phyloP scores from a whole-genome alignment of 2,329 filamentous ascomycete genomes.

The Paraconiothyrium sp. region DNA sequence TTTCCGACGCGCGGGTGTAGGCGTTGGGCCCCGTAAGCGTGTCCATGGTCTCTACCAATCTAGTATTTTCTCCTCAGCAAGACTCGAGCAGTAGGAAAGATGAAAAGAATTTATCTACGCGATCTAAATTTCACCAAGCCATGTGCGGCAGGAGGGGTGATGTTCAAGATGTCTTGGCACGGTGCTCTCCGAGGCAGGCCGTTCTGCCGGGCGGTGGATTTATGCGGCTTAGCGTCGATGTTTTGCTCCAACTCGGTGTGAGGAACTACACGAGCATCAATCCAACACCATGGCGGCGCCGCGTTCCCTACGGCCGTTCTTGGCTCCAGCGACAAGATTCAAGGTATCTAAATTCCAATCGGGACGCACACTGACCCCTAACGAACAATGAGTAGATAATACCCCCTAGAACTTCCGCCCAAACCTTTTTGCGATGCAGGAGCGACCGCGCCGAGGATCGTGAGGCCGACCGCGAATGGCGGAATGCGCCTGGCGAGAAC shows the following conservation, averaged over 20 bases:
- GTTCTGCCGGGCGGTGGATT: slow-evolving; percentile 40
- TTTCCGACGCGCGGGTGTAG: slow-evolving; percentile 59
- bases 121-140: slow-evolving; percentile 2
- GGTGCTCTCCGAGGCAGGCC: slow-evolving; percentile 35
- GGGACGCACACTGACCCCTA: neutral
- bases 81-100: neutral
- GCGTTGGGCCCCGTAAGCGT: slow-evolving; percentile 41
- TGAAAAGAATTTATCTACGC: neutral
- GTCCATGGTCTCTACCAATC: slow-evolving; percentile 33
- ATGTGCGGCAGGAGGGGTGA: slow-evolving; percentile 29
- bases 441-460: slow-evolving; percentile 31
- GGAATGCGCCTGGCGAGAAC: slow-evolving; percentile 15
- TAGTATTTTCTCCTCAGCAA: neutral
- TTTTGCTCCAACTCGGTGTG: slow-evolving; percentile 26
- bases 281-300: slow-evolving; percentile 55
- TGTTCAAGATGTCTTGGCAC: slow-evolving; percentile 31
- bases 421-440: slow-evolving; percentile 35
- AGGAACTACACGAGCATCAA: slow-evolving; percentile 15
- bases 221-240: slow-evolving; percentile 31
- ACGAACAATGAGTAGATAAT: slow-evolving; percentile 40
- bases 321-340: slow-evolving; percentile 54
- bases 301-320: slow-evolving; percentile 55
- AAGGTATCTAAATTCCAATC: slow-evolving; percentile 45
- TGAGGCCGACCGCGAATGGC: slow-evolving; percentile 24
- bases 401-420: slow-evolving; percentile 33